phyloP scores from a whole-genome alignment of 176 grass and related monocot species.

The Pontederia crassipes region DNA sequence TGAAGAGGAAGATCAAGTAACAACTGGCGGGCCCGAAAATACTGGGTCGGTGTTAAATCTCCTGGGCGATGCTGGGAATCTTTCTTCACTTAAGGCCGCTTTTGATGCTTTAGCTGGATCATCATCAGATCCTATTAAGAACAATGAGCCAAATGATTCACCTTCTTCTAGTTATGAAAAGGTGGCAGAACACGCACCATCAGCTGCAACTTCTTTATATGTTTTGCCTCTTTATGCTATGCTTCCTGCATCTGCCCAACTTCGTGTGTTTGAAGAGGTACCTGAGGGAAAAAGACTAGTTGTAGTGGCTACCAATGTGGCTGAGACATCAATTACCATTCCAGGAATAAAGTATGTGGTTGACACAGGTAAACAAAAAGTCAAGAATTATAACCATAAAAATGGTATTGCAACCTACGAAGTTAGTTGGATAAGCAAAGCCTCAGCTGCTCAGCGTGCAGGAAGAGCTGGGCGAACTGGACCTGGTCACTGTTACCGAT shows the following conservation, averaged over 20 bases:
- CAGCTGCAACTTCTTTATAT: constrained; percentile 27
- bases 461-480: constrained; percentile 89
- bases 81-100: constrained; percentile 61
- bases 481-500: constrained; percentile 86
- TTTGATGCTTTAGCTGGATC: constrained; percentile 61
- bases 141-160: constrained; percentile 19
- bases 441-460: constrained; percentile 73
- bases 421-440: constrained; percentile 95
- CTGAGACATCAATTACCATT: constrained; percentile 92
- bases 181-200: constrained; percentile 6
- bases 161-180: constrained; percentile 17
- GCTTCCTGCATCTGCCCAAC: constrained; percentile 83
- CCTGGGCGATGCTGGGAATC: constrained; percentile 39
- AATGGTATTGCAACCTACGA: constrained; percentile 78
- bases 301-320: constrained; percentile 96
- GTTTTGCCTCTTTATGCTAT: constrained; percentile 92
- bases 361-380: constrained; percentile 95
- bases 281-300: constrained; percentile 73
- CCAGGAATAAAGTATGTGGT: constrained; percentile 92
- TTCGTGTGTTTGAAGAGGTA: constrained; percentile 70
- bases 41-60: constrained; percentile 48
- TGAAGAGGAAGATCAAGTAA: constrained; percentile 43
- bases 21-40: constrained; percentile 31
- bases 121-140: constrained; percentile 16
- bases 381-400: constrained; percentile 75